phyloP scores from a whole-genome alignment of 2,329 filamentous ascomycete species.

The Tympanopsis confertula region DNA sequence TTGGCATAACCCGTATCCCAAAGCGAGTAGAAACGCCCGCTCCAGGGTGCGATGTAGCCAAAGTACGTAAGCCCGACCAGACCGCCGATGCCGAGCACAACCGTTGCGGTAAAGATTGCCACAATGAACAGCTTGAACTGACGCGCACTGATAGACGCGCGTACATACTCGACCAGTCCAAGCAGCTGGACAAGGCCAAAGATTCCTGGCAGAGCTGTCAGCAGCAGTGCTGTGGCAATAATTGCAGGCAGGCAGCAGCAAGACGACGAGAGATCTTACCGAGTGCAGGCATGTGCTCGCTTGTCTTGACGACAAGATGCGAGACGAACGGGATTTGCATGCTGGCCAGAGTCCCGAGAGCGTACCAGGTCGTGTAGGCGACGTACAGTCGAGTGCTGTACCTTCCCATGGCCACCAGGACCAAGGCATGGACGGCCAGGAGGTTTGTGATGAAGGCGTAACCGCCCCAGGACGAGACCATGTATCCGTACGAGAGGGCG shows the following conservation, averaged over 20 bases:
- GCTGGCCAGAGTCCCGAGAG: constrained; percentile 85
- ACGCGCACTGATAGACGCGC: constrained; percentile 73
- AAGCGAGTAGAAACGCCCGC: constrained; percentile 95
- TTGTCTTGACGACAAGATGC: constrained; percentile 89
- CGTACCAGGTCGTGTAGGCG: constrained; percentile 96
- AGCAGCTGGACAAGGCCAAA: constrained; percentile 92
- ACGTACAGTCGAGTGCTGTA: constrained; percentile 92
- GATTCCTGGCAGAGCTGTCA: constrained; percentile 46
- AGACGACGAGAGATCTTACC: constrained; percentile 37
- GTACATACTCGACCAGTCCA: constrained; percentile 81
- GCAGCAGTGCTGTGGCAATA: constrained; percentile 5
- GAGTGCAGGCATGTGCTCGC: constrained; percentile 95
- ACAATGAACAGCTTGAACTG: constrained; percentile 89
- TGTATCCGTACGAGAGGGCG: constrained; percentile 97
- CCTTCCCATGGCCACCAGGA: constrained; percentile 89
- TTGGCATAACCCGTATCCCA: constrained; percentile 99
- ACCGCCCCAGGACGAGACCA: constrained; percentile 98
- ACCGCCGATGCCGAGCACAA: constrained; percentile 60
- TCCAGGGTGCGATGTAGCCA: constrained; percentile 93
- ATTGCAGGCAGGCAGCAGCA: not conserved
- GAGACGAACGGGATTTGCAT: constrained; percentile 99
- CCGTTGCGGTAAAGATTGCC: constrained; percentile 61
- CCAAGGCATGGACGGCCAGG: constrained; percentile 85
- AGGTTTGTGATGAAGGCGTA: constrained; percentile 99
- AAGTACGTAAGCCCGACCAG: constrained; percentile 74